Evolutionary conservation across 1,284 basidiomycete species (phyloP).

Genomic region (Psilocybe mexicana): DNA sequence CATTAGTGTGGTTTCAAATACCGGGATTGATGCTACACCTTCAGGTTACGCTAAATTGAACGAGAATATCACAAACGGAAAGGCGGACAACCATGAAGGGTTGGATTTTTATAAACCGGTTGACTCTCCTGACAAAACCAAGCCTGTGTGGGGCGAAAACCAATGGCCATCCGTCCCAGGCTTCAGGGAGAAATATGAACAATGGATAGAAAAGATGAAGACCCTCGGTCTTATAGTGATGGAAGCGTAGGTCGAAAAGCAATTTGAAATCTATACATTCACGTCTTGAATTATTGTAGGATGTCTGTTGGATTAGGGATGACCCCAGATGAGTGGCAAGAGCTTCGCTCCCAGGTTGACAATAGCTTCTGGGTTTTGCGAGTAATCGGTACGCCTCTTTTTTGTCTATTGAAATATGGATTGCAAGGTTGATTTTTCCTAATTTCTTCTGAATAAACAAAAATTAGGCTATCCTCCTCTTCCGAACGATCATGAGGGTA

Average conservation of each 20-base stretch:
- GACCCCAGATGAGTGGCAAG: slow-evolving; percentile 67
- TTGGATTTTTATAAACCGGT: slow-evolving; percentile 81
- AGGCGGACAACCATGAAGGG: slow-evolving; percentile 83
- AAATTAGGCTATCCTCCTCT: slow-evolving; percentile 82
- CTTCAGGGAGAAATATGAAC: slow-evolving; percentile 64
- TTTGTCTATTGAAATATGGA: not conserved
- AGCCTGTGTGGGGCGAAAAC: slow-evolving; percentile 78
- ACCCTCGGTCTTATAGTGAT: slow-evolving; percentile 73
- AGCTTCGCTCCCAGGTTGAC: slow-evolving; percentile 65
- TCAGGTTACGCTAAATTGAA: slow-evolving; percentile 70
- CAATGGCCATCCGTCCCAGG: slow-evolving; percentile 71
- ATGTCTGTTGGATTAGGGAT: slow-evolving; percentile 81
- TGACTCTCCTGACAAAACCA: slow-evolving; percentile 64
- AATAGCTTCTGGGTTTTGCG: slow-evolving; percentile 90
- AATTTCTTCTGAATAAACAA: not conserved
- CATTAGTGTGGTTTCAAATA: not conserved
- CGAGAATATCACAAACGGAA: slow-evolving; percentile 84
- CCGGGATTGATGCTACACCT: not conserved
- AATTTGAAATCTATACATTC: not conserved
- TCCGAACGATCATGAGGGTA: slow-evolving; percentile 73
- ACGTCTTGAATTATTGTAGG: slow-evolving; percentile 35
- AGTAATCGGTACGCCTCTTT: slow-evolving; percentile 59
- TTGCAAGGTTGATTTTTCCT: not conserved
- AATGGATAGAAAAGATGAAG: slow-evolving; percentile 84
- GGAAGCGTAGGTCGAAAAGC: slow-evolving; percentile 61